A percentile compares a stretch with the other conserved stretches of the same genome.
Evolutionary conservation across 257 asterid species (phyloP).

Genomic region (Lithospermum erythrorhizon): DNA sequence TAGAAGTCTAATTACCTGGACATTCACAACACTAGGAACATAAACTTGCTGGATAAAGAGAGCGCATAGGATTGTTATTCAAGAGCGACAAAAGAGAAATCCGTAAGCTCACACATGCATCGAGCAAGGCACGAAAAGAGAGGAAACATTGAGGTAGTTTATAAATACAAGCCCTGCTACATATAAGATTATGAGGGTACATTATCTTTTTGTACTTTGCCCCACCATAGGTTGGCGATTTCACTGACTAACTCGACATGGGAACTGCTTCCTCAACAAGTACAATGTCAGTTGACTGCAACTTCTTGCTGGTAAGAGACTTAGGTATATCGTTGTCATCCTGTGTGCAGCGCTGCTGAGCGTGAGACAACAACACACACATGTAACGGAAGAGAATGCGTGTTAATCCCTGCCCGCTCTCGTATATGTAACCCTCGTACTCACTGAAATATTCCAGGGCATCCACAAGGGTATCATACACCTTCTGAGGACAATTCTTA

Average conservation of each 20-base stretch:
- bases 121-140: neutral
- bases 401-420: conserved; percentile 81
- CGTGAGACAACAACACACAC: conserved; percentile 63
- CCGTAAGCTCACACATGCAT: too few species aligned
- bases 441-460: conserved; percentile 76
- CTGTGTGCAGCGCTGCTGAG: conserved; percentile 82
- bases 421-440: conserved; percentile 74
- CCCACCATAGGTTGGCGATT: conserved; percentile 1
- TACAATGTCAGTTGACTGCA: conserved; percentile 25
- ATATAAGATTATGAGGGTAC: neutral
- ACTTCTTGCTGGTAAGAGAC: conserved; percentile 46
- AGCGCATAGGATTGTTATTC: neutral
- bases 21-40: neutral
- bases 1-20: neutral
- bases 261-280: conserved; percentile 38
- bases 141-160: neutral
- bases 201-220: neutral
- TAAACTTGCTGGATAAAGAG: neutral
- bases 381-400: conserved; percentile 67
- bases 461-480: conserved; percentile 80
- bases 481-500: conserved; percentile 72
- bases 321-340: conserved; percentile 70
- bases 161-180: neutral
- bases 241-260: conserved; percentile 35
- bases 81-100: neutral